Evolutionary conservation across 2,329 filamentous ascomycete species (phyloP), one percentile per base, ranked within the genome.

Genomic region (Pseudophaeomoniella oleicola): DNA sequence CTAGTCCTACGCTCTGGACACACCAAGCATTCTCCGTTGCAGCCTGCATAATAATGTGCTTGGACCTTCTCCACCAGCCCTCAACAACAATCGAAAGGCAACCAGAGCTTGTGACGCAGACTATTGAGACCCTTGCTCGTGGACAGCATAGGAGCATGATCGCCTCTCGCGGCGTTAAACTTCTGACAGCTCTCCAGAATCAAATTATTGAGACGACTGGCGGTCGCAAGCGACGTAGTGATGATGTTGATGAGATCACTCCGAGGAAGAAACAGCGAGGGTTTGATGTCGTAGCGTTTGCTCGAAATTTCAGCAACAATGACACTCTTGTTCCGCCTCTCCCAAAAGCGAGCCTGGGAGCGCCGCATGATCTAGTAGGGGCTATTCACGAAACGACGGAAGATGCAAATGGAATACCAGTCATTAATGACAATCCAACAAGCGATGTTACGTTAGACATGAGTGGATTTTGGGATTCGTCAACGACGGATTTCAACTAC

Each of bases 1-100:
- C 46, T 32, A 59, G 59, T 16, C 61, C 62, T 2, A 52, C 59
- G 11, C 50, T 61, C 37, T 64, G 61, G 61, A 59, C 62, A 18
- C 51, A 60, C 22, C 56, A 62, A 40, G 56, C 57, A 5, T 62
- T 62, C 36, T 51, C 51, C n/a, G 55, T 62, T 2, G 55, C 58
- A 13, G 57, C 58, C 3, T 44, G 53, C 31, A 60, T 61, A 5
- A 57, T 59, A 2, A 42, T 61, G 11, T 52, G 53, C 15, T 46
- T 61, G n/a, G 58, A 61, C 34, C 46, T 54, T 3, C 53, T 56
- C 32, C 55, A 60, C 39, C 53, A 54, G 9, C 41, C 45, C 16
- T 31, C 29, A 27, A 6, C n/a, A 13, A 44, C 44, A 18, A 42
- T 39, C 16, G 42, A 45, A 18, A 44, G 44, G 32, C 42, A 47